Evolutionary conservation across 306 rosid species (phyloP), one percentile per base, ranked within the genome.

Genomic region (Glycine tomentella): DNA sequence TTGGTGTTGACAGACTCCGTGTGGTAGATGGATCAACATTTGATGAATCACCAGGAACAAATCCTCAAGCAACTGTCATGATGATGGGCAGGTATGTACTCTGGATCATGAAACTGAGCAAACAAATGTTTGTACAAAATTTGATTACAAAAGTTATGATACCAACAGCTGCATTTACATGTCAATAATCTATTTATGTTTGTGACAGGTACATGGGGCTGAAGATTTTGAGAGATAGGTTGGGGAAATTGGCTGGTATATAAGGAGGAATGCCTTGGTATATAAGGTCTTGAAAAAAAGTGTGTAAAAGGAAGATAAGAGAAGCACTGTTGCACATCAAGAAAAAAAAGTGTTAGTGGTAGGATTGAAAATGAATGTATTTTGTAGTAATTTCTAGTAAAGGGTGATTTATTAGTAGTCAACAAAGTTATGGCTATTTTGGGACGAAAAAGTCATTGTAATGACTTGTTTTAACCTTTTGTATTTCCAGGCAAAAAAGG

Each of bases 11-110:
- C 4, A 85, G 89, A 76, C 90, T 95, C 15, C 87, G 99, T 0
- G 91, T 95, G 25, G 86, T 90, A 3, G 99, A 95, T 85, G 97
- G 98, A 52, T 95, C 99, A 4, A 90, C 93, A 0, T 95, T 86
- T 77, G 58, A 72, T 5, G 93, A 88, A 72, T 93, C 99, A 46
- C 99, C 99, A 0, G 99, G 99, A 79, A 91, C 98, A 63, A 95
- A 95, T 84, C 99, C 99, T 86, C 99, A 93, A 76, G 98, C 85
- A 79, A 93, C 98, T 46, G 94, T 95, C 61, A 62, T 95, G 97
- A 93, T 95, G 99, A 93, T 95, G 97, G 99, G 99, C 46, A 95
- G 98, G 99, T 93, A 81, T 80, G 78, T 38, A 50, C 8, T 45
- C 12, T 68, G 11, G 36, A 79, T 46, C 55, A 20, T 55, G 25